Evolutionary conservation across 2,329 filamentous ascomycete species (phyloP), one percentile per base, ranked within the genome.

Genomic region (Chaetothyriales sp.): DNA sequence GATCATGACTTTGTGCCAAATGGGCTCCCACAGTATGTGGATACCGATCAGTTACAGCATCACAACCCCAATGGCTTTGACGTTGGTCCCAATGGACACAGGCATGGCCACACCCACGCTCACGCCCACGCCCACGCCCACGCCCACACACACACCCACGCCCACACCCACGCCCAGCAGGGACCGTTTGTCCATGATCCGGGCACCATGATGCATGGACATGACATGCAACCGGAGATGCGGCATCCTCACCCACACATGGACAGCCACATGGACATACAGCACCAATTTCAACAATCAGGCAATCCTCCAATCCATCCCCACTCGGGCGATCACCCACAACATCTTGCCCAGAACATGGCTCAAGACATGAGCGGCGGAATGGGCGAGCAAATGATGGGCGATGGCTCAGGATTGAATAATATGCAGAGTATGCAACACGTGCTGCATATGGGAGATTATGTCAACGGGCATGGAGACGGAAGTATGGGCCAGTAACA

Each of bases 401-500:
- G 55, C 52, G 57, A 59, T n/a, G 50, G 54, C n/a, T 53, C 58
- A 7, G 59, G 58, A 13, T 46, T 61, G 48, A 56, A 55, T 48
- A 58, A 58, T 18, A 61, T 61, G 58, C 58, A 60, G 45, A 58
- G 57, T 5, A 61, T 61, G 45, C 57, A 59, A 45, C 57, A 61
- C 49, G 59, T 61, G 13, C 49, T 61, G 28, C 54, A 55, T 10
- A 60, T 61, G 59, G 59, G 33, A 40, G 33, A 61, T 44, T 61
- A 61, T 44, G 57, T 61, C 43, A 55, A 60, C 47, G 44, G 19
- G 13, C 33, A 40, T 40, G 33, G 33, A 40, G 33, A 40, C 10
- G 15, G 10, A 10, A 40, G 10, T 15, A 40, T 40, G 33, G 13
- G 33, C 33, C 33, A 15, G 4, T 40, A 15, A 15, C 33, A 10